Percentiles rank a stretch among this genome's conserved stretches.
Conservation (phyloP, 129 eudicot genomes). For the Logfia minima region DNA sequence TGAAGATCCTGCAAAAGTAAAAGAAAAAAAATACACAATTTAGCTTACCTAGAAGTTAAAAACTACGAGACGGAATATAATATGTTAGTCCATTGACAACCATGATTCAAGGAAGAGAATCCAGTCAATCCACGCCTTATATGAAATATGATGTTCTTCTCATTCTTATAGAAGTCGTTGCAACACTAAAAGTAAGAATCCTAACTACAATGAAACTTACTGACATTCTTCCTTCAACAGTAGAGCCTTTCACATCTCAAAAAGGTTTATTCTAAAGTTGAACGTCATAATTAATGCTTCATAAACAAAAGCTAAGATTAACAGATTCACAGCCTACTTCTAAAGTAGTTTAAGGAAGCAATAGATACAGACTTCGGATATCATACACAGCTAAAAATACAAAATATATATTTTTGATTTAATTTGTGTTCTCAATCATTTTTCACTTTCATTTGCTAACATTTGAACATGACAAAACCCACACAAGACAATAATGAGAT, state of each 20-base stretch:
- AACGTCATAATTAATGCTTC: no score
- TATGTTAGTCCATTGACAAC: background rate
- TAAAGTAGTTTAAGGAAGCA: no score
- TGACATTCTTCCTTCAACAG: no score
- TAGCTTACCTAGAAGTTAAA: background rate
- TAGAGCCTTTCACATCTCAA: no score
- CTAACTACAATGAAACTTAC: no score
- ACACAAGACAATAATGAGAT: background rate
- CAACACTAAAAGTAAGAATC: background rate
- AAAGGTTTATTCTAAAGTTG: no score
- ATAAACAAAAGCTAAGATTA: no score
- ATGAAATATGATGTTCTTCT: background rate
- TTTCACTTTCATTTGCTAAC: no score
- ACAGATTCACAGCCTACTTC: no score
- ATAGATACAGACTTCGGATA: no score
- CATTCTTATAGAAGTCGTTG: background rate
- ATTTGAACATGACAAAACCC: background rate
- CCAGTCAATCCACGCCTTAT: background rate
- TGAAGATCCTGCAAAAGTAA: constrained; percentile 55
- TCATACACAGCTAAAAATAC: background rate
- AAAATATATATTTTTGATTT: background rate
- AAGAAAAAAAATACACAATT: background rate
- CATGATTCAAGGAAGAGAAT: background rate
- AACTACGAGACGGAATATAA: background rate
- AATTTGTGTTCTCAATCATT: no score